A percentile compares a stretch with the other conserved stretches of the same genome.
Evolutionary conservation across 306 rosid species (phyloP).

Genomic region (Cicer bijugum): DNA sequence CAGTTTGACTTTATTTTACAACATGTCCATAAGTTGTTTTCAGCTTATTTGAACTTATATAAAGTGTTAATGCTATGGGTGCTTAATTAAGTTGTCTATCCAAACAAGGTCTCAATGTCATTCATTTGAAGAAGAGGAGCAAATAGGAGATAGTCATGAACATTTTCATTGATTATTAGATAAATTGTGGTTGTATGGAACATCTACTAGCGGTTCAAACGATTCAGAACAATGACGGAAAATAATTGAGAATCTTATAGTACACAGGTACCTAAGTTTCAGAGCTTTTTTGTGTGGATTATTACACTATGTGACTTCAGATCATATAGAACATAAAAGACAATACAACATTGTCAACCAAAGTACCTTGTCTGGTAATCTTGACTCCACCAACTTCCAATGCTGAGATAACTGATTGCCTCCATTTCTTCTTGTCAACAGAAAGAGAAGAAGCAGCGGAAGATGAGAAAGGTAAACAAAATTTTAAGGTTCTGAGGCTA

Average conservation of each 20-base stretch:
- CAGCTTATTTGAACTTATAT: too few species aligned
- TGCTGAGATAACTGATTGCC: slow-evolving; percentile 62
- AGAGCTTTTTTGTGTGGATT: neutral
- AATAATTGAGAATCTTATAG: neutral
- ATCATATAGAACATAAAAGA: slow-evolving; percentile 19
- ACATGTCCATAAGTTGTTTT: too few species aligned
- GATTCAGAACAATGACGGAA: neutral
- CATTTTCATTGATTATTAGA: slow-evolving; percentile 20
- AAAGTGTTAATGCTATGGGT: too few species aligned
- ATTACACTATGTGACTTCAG: slow-evolving; percentile 10
- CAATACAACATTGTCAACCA: neutral
- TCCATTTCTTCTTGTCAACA: slow-evolving; percentile 67
- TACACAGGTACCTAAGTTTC: slow-evolving; percentile 2
- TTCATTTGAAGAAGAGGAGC: slow-evolving; percentile 1
- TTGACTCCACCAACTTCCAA: slow-evolving; percentile 80
- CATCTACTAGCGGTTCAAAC: slow-evolving; percentile 11
- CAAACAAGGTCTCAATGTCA: slow-evolving; percentile 7
- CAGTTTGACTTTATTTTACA: too few species aligned
- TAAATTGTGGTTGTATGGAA: neutral
- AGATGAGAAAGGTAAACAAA: slow-evolving; percentile 59
- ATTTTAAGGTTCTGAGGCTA: slow-evolving; percentile 51
- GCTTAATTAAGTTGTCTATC: too few species aligned
- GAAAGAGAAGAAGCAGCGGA: slow-evolving; percentile 55
- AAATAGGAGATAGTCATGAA: slow-evolving; percentile 21
- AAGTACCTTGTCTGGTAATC: slow-evolving; percentile 68